A percentile compares a stretch with the other conserved stretches of the same genome.
Conservation (phyloP, 306 rosid genomes). For the Cucumis hystrix region DNA sequence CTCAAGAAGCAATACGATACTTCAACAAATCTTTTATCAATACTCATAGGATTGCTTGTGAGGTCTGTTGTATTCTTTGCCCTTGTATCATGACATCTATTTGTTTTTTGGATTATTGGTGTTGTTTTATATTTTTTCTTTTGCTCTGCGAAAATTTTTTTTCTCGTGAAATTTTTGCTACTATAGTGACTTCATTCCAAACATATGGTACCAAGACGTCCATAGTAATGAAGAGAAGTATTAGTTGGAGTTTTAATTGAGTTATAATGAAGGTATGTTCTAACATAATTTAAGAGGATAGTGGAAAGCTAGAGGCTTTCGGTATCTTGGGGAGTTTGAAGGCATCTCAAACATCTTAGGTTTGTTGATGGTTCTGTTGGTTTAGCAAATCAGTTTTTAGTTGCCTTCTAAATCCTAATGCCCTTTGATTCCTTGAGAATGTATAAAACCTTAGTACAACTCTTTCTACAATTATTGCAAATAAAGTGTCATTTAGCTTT, state of each 20-base stretch:
- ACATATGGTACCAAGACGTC: background rate
- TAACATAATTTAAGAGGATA: background rate
- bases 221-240: background rate
- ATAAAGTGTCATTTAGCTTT: background rate
- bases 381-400: background rate
- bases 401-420: background rate
- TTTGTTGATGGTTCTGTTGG: background rate
- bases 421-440: background rate
- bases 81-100: background rate
- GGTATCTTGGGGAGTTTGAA: background rate
- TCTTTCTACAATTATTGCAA: background rate
- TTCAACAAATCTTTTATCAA: constrained; percentile 48
- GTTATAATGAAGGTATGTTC: background rate
- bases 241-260: background rate
- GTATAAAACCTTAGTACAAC: background rate
- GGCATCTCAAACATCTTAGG: background rate
- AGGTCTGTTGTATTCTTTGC: constrained; percentile 30
- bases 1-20: constrained; percentile 57
- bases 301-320: background rate
- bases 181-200: background rate
- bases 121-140: background rate
- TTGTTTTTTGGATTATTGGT: background rate
- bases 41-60: constrained; percentile 50
- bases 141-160: background rate
- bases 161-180: background rate